Conservation (phyloP, 805 yeast species). For the Wickerhamomyces canadensis region DNA sequence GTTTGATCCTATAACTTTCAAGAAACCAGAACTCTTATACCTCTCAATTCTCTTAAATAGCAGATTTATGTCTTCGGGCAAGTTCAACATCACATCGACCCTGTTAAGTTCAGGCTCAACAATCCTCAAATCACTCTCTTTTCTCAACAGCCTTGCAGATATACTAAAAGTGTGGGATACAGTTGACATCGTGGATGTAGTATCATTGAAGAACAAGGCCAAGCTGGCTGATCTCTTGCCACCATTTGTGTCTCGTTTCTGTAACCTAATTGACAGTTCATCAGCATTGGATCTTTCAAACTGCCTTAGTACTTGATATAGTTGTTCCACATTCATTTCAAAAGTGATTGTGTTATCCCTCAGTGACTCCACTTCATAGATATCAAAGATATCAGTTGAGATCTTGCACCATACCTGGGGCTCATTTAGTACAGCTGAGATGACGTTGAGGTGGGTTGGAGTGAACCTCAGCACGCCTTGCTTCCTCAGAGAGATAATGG, state of each 20-base stretch:
- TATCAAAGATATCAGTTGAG: conserved; percentile 31
- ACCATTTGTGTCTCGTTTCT: conserved; percentile 24
- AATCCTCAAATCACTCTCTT: conserved; percentile 44
- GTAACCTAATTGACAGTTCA: conserved; percentile 46
- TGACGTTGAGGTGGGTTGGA: conserved; percentile 40
- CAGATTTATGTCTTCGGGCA: conserved; percentile 42
- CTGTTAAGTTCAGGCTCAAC: conserved; percentile 59
- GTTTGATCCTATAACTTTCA: conserved; percentile 45
- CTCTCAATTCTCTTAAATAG: conserved; percentile 62
- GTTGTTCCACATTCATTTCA: conserved; percentile 58
- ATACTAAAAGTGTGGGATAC: conserved; percentile 64
- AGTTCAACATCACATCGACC: conserved; percentile 49
- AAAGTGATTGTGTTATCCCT: conserved; percentile 51
- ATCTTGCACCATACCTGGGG: conserved; percentile 69
- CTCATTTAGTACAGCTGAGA: conserved; percentile 47
- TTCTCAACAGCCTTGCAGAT: conserved; percentile 60
- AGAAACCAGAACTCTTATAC: conserved; percentile 46
- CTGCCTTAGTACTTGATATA: conserved; percentile 51
- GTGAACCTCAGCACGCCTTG: conserved; percentile 53
- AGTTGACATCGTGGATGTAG: conserved; percentile 33
- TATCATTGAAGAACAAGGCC: conserved; percentile 49
- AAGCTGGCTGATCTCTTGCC: conserved; percentile 44
- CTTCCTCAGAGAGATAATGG: conserved; percentile 49
- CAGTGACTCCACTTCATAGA: conserved; percentile 33
- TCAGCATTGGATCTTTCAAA: conserved; percentile 49